A percentile compares a stretch with the other conserved stretches of the same genome.
These are phyloP conservation scores for Hypoxylon sp. DNA, from an alignment of 2,329 filamentous ascomycete species.

Conservation along the genomic window DNA sequence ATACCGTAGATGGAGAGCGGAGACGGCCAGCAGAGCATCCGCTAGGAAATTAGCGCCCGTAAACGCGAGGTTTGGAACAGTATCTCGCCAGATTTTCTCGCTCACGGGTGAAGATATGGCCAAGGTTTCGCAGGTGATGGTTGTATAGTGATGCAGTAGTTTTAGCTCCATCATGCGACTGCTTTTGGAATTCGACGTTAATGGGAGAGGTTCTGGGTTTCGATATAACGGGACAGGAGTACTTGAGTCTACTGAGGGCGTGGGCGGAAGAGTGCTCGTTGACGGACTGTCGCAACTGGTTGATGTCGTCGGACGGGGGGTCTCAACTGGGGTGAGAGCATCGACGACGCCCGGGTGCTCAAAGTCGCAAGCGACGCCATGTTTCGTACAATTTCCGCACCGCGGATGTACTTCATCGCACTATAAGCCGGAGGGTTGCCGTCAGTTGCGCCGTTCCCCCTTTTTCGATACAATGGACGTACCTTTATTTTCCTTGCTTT, in stretches of 20 bases:
- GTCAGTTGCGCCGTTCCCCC: conserved; percentile 26
- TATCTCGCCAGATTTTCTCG: conserved; percentile 71
- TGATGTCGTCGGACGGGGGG: conserved; percentile 52
- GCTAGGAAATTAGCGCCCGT: conserved; percentile 70
- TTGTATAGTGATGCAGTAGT: conserved; percentile 76
- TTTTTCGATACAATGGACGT: conserved; percentile 29
- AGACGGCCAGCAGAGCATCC: conserved; percentile 75
- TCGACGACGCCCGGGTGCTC: conserved; percentile 66
- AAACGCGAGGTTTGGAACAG: conserved; percentile 74
- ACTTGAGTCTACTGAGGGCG: conserved; percentile 46
- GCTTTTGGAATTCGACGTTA: conserved; percentile 56
- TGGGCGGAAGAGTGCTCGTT: conserved; percentile 48
- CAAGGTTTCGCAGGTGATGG: conserved; percentile 72
- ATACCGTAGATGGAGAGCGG: conserved; percentile 73
- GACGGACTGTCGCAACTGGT: conserved; percentile 51
- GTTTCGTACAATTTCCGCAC: conserved; percentile 77
- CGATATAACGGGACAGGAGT: conserved; percentile 56
- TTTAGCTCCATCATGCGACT: conserved; percentile 71
- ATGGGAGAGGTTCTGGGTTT: conserved; percentile 55
- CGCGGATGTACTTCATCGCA: conserved; percentile 77
- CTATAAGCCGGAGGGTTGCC: conserved; percentile 53
- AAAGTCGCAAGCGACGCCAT: conserved; percentile 77
- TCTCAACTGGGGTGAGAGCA: conserved; percentile 59
- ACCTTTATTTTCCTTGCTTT: conserved; percentile 81
- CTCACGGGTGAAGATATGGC: conserved; percentile 66